Base-by-base conservation (phyloP, 2,329 filamentous ascomycete genomes). In the Whalleya microplaca region DNA sequence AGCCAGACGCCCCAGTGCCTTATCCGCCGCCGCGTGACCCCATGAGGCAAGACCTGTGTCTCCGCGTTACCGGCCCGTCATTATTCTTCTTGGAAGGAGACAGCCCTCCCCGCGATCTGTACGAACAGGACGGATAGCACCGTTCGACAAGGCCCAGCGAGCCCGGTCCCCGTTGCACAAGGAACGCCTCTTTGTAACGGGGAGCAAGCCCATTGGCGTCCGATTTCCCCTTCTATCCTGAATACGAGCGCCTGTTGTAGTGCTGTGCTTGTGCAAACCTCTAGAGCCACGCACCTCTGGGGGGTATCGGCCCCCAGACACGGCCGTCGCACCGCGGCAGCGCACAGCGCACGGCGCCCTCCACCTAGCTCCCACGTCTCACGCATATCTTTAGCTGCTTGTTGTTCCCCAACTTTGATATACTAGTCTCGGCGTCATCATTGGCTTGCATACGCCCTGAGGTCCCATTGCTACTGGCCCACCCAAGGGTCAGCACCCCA, bases 1-100 rank as follows among this genome's bases (percentile, higher is more conserved):
- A 69, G 68, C 59, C 68, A 72, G 58, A 70, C 69, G 48, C 67
- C 70, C 63, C 68, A 71, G 70, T 72, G 69, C 69, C 65, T 71
- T 69, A 72, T 71, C 70, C 70, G 70, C 58, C 69, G 70, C 56
- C 70, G 70, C 67, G 70, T 72, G 68, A 71, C 69, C 65, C 68
- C 69, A 57, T 72, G 68, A 71, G 63, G 58, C 55, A 48, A 60
- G 59, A 59, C 62, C 62, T 64, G 59, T 63, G 48, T 63, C 65
- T 67, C 67, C 65, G 64, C 63, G 61, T 64, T 64, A 66, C 67
- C 65, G 57, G 62, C 55, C 66, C 66, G 58, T 62, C 55, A 53
- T 64, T 55, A 59, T 63, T 51, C 57, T 60, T 67, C 51, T 61
- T 65, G 62, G 56, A 61, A 66, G 56, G 46, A 64, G 59, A 64